Conservation (phyloP, 2,329 filamentous ascomycete species). For the Ascosphaera aggregata region DNA sequence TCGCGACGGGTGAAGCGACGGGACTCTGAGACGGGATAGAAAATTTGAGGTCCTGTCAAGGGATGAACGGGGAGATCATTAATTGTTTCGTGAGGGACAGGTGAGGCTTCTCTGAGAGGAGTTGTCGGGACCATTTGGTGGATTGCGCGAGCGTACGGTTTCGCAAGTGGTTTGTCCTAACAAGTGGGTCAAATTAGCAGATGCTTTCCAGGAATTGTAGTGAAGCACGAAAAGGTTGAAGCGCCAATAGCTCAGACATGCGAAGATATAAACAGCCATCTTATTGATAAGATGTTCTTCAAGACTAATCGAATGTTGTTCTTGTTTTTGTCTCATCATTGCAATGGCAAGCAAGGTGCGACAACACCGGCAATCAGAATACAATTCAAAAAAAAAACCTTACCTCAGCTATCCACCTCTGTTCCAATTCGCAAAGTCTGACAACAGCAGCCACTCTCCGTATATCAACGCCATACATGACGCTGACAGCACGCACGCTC, state of each 20-base stretch:
- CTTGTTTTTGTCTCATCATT: constrained; percentile 42
- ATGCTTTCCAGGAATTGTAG: too few relatives aligned
- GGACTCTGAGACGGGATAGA: constrained; percentile 40
- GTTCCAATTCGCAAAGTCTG: constrained; percentile 66
- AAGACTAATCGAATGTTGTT: constrained; percentile 98
- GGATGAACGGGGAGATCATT: constrained; percentile 40
- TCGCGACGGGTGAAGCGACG: constrained; percentile 41
- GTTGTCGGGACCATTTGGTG: constrained; percentile 58
- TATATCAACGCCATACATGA: constrained; percentile 56
- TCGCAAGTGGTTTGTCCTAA: constrained; percentile 55
- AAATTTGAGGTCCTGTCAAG: constrained; percentile 30
- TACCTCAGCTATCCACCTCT: constrained; percentile 53
- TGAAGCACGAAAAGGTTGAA: too few relatives aligned
- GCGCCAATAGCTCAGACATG: too few relatives aligned
- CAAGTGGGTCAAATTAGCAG: background rate
- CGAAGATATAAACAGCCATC: background rate
- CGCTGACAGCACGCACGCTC: constrained; percentile 53
- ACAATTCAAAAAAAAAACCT: constrained; percentile 21
- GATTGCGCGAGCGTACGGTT: constrained; percentile 53
- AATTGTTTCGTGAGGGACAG: constrained; percentile 32
- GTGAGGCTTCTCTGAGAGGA: constrained; percentile 19
- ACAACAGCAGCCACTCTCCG: constrained; percentile 68
- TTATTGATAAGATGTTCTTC: constrained; percentile 34
- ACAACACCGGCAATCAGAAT: constrained; percentile 3
- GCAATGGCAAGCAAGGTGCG: too few relatives aligned